Conservation (phyloP, 2,329 filamentous ascomycete species). For the Ceratocystis cubensis region DNA sequence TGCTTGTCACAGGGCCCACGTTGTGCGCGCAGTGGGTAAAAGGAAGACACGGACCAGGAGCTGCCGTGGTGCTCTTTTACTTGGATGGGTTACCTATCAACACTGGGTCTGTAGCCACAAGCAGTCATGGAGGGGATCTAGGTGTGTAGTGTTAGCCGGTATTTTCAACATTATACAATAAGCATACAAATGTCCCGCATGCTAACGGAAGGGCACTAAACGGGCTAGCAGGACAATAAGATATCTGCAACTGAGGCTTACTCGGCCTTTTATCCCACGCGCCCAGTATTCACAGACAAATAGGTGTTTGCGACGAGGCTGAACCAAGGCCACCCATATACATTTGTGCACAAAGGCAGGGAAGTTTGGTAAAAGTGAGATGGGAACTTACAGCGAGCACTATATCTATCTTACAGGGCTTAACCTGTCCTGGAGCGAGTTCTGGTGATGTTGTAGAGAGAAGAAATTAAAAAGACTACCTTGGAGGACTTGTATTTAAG, state of each 20-base stretch:
- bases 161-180: neutral
- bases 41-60: neutral
- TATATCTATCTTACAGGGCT: neutral
- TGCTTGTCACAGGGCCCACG: neutral
- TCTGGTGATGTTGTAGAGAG: neutral
- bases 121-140: constrained; percentile 1
- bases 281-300: neutral
- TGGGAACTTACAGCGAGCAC: constrained; percentile 12
- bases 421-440: neutral
- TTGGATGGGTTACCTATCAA: neutral
- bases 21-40: neutral
- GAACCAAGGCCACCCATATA: neutral
- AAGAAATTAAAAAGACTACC: neutral
- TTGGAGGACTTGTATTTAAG: neutral
- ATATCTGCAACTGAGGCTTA: neutral
- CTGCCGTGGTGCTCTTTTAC: neutral
- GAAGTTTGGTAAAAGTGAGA: neutral
- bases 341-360: neutral
- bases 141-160: neutral
- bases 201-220: too few species aligned
- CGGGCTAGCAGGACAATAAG: neutral
- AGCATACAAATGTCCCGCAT: too few species aligned
- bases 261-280: neutral
- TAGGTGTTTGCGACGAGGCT: constrained; percentile 20
- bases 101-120: neutral